Base-by-base conservation (phyloP, 805 yeast species). In the Jamesozyma piceae region DNA sequence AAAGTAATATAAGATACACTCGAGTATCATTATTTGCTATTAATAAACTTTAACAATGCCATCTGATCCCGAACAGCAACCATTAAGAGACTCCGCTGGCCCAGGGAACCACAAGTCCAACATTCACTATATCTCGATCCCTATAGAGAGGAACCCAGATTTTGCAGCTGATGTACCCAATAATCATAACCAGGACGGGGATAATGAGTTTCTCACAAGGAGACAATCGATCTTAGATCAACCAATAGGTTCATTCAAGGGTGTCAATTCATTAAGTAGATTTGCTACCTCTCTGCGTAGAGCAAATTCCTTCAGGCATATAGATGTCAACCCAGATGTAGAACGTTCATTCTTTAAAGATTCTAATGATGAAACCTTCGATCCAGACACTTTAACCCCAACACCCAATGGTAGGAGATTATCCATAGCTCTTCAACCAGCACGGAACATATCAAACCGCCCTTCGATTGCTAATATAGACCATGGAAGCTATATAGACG, bases 241-340 rank as follows among this genome's bases (percentile, higher is more conserved):
- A 34, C 73, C 76, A 26, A 63, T 75, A 21, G 81, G 81, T 2
- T 78, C 82, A 17, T 78, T 77, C 56, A 70, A 70, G 54, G 82
- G 86, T 37, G 68, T 68, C 19, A 82, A 82, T 62, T 82, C 92
- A 1, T 58, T 86, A 34, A 78, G 80, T 44, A 77, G 83, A 43
- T 86, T 86, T 63, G 94, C 94, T 1, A 76, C 84, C 13, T 85
- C 95, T 0, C 77, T 73, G 55, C 74, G 78, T 32, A 72, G 95
- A 57, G 92, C 95, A 1, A 90, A 84, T 58, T 76, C 87, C 2
- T 77, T 82, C 50, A 75, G 71, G 52, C 74, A 77, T 6, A 68
- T 75, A 44, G 80, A 74, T 42, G 64, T 72, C 1, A 51, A 60
- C 30, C 46, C 65, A 3, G 60, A 57, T 10, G 50, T 54, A 14